phyloP scores from a whole-genome alignment of 164 flowering plant genomes.

The Tetrastigma voinierianum region DNA sequence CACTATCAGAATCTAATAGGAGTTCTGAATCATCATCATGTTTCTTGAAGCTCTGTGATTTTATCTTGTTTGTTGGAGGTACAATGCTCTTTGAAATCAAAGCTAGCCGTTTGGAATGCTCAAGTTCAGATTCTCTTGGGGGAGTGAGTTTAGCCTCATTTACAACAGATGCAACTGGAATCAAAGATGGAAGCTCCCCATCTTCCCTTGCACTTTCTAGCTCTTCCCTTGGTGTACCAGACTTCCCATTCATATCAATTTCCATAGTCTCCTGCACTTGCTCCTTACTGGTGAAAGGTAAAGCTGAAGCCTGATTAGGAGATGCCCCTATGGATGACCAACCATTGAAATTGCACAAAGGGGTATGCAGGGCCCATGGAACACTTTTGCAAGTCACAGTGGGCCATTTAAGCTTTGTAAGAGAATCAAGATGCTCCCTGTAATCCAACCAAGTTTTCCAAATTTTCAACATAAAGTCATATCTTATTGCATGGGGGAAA shows the following conservation, averaged over 20 bases:
- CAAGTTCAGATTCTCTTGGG: conserved; percentile 39
- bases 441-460: conserved; percentile 46
- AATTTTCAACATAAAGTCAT: conserved; percentile 27
- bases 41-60: conserved; percentile 62
- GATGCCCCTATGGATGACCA: conserved; percentile 47
- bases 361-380: conserved; percentile 81
- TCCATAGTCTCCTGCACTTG: conserved; percentile 40
- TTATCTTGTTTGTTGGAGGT: conserved; percentile 42
- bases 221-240: conserved; percentile 54
- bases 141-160: conserved; percentile 33
- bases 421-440: conserved; percentile 91
- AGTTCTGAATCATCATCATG: conserved; percentile 66
- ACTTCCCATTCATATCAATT: conserved; percentile 35
- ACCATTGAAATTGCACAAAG: conserved; percentile 55
- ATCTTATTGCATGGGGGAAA: conserved; percentile 14
- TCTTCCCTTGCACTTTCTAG: conserved; percentile 70
- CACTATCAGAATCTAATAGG: conserved; percentile 69
- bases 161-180: conserved; percentile 29
- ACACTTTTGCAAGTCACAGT: conserved; percentile 50
- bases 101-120: conserved; percentile 50
- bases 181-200: conserved; percentile 86
- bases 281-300: conserved; percentile 35
- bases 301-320: conserved; percentile 31
- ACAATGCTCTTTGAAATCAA: conserved; percentile 65
- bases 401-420: conserved; percentile 85